phyloP scores from a whole-genome alignment of 805 yeast genomes.

The Kluyveromyces siamensis region DNA sequence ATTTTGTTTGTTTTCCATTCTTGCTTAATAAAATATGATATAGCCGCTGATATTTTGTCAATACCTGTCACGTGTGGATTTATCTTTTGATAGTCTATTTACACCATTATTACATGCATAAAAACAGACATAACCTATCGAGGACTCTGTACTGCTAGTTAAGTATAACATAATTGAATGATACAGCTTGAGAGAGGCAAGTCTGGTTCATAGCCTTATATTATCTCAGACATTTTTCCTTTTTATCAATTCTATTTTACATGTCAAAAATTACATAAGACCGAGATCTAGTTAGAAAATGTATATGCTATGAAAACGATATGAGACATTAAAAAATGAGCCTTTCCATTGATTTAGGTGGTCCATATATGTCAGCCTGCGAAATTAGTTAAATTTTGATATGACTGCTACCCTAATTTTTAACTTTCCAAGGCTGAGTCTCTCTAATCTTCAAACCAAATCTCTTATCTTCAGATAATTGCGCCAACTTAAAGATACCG shows the following conservation, averaged over 20 bases:
- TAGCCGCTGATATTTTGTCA: too few species aligned
- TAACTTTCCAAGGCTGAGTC: conserved; percentile 45
- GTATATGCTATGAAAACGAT: background rate
- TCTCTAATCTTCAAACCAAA: conserved; percentile 62
- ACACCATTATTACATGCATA: too few species aligned
- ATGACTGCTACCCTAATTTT: background rate
- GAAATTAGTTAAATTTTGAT: background rate
- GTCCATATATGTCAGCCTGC: background rate
- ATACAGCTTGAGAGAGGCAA: background rate
- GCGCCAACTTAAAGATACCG: conserved; percentile 46
- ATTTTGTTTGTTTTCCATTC: too few species aligned
- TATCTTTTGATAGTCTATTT: too few species aligned
- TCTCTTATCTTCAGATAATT: conserved; percentile 55
- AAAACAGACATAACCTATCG: too few species aligned
- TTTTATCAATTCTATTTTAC: background rate
- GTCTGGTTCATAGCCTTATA: background rate
- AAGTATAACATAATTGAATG: too few species aligned
- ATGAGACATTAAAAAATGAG: background rate
- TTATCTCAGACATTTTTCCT: background rate
- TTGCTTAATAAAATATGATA: too few species aligned
- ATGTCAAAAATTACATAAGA: background rate
- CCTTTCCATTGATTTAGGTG: background rate
- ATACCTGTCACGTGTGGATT: too few species aligned
- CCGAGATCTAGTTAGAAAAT: background rate
- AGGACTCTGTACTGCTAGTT: too few species aligned